Percentiles rank a stretch among this genome's conserved stretches.
These are phyloP conservation scores for Syncephalastrum racemosum DNA, from an alignment of 371 early-diverging fungal species.

Conservation along the genomic window DNA sequence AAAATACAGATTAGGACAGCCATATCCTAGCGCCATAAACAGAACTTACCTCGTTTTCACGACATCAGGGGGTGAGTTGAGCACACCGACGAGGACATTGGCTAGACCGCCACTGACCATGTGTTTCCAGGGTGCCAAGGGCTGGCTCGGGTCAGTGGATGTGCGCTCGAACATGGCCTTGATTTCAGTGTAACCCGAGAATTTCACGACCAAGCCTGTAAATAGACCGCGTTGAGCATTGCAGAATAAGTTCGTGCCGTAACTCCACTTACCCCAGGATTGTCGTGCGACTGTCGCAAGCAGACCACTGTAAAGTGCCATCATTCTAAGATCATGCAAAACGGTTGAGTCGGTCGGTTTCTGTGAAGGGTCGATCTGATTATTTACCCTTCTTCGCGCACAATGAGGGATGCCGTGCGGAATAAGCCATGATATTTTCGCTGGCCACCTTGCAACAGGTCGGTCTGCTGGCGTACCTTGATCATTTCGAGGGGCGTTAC, in stretches of 20 bases:
- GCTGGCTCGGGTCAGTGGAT: conserved; percentile 23
- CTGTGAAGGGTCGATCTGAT: neutral
- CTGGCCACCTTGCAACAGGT: conserved; percentile 27
- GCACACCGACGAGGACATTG: conserved; percentile 51
- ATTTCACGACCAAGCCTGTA: conserved; percentile 51
- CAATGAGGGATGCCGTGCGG: conserved; percentile 40
- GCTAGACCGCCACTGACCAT: conserved; percentile 53
- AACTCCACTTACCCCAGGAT: conserved; percentile 36
- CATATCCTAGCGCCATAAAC: neutral
- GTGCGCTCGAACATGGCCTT: conserved; percentile 40
- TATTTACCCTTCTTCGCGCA: conserved; percentile 48
- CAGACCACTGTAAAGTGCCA: conserved; percentile 49
- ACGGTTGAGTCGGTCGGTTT: neutral
- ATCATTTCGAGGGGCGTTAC: conserved; percentile 57
- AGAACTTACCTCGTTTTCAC: conserved; percentile 38
- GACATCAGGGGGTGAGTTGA: conserved; percentile 53
- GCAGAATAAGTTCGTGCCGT: neutral
- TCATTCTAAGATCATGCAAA: conserved; percentile 23
- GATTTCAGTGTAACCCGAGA: conserved; percentile 46
- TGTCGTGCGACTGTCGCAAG: conserved; percentile 51
- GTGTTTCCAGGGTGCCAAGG: conserved; percentile 45
- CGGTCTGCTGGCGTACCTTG: conserved; percentile 57
- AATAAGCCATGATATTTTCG: conserved; percentile 45
- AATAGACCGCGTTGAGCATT: neutral
- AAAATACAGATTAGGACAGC: neutral